Evolutionary conservation across 306 rosid species (phyloP).

Genomic region (Arachis hypogaea): DNA sequence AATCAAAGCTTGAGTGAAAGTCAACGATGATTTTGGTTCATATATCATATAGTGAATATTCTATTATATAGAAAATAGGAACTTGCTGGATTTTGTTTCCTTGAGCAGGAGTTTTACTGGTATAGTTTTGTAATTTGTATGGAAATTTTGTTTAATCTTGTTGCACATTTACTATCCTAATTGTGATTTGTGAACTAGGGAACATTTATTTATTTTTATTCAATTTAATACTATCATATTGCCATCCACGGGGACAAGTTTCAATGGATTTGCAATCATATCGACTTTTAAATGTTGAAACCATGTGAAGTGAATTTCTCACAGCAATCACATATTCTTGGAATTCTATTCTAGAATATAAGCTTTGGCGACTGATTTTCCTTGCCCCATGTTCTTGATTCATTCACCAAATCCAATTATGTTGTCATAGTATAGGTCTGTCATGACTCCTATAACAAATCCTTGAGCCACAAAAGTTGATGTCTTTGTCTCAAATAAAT

Average conservation of each 20-base stretch:
- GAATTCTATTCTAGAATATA: not conserved
- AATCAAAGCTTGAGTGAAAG: not conserved
- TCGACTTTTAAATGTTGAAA: not conserved
- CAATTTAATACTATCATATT: not conserved
- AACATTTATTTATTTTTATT: not conserved
- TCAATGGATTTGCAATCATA: not conserved
- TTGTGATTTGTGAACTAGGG: not conserved
- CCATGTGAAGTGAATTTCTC: not conserved
- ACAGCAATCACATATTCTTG: not conserved
- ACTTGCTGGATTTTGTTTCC: constrained; percentile 11
- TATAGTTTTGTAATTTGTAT: not conserved
- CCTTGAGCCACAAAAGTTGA: not conserved
- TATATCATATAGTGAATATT: not conserved
- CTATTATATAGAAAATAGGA: not conserved
- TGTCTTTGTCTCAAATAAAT: constrained; percentile 6
- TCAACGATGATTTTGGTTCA: not conserved
- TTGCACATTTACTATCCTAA: constrained; percentile 1
- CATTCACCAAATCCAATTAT: not conserved
- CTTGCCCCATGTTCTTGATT: not conserved
- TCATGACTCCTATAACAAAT: not conserved
- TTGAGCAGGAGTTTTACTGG: constrained; percentile 11
- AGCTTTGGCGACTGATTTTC: not conserved
- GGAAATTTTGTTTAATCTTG: constrained; percentile 12
- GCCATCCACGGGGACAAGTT: not conserved
- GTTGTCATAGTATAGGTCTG: not conserved